phyloP scores from a whole-genome alignment of 164 flowering plant genomes.

The Magnolia officinalis region DNA sequence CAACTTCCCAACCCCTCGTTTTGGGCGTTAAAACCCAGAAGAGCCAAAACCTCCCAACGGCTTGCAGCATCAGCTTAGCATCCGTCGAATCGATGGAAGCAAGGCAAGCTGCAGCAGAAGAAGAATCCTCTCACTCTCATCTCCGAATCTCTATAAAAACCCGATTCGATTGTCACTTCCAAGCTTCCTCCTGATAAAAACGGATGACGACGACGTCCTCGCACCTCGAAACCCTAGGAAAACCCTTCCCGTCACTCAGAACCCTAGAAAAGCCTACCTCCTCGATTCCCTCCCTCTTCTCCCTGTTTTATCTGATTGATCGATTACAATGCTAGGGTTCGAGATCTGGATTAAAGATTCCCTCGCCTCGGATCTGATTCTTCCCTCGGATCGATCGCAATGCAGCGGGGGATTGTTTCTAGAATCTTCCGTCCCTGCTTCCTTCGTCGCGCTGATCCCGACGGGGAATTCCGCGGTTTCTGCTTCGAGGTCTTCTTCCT shows the following conservation, averaged over 20 bases:
- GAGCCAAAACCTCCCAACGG: neutral
- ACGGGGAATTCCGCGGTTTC: conserved; percentile 8
- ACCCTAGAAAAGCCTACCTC: conserved; percentile 5
- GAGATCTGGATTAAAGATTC: conserved; percentile 19
- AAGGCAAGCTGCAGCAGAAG: conserved; percentile 3
- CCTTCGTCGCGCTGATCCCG: conserved; percentile 37
- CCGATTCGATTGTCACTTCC: conserved; percentile 26
- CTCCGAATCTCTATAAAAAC: conserved; percentile 5
- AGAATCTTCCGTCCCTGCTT: conserved; percentile 40
- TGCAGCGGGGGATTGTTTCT: conserved; percentile 53
- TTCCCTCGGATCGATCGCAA: neutral
- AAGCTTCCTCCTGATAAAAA: conserved; percentile 20
- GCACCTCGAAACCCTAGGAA: neutral
- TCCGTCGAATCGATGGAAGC: conserved; percentile 21
- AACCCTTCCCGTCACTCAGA: neutral
- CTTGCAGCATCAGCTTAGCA: neutral
- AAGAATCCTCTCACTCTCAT: conserved; percentile 4
- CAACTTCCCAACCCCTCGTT: neutral
- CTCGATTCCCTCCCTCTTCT: neutral
- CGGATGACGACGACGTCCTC: neutral
- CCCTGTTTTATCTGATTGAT: neutral
- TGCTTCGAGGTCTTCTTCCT: conserved; percentile 1
- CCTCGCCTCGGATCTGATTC: conserved; percentile 2
- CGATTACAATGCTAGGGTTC: conserved; percentile 32
- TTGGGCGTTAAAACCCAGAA: neutral